Evolutionary conservation across 2,329 filamentous ascomycete genomes (phyloP).

Genomic region (Graphiopsis chlorocephala): DNA sequence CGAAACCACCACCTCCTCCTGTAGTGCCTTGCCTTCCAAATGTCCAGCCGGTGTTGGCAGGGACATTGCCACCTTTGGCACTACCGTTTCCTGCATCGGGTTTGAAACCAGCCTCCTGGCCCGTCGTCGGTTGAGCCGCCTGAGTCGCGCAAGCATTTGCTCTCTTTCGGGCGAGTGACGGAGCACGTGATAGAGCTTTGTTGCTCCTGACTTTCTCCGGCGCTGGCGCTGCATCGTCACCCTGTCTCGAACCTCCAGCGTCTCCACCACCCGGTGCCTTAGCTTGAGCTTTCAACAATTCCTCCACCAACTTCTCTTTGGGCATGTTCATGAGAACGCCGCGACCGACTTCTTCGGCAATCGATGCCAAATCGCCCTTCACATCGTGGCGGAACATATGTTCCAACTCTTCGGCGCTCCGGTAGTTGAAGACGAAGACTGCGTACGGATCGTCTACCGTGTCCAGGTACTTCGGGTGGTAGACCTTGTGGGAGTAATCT

Average conservation of each 20-base stretch:
- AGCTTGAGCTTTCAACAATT: conserved; percentile 17
- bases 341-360: conserved; percentile 16
- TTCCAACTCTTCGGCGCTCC: conserved; percentile 36
- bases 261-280: neutral
- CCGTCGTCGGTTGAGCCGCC: neutral
- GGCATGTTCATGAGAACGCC: conserved; percentile 20
- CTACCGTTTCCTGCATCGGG: neutral
- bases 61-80: neutral
- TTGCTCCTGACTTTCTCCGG: neutral
- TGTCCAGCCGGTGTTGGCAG: no score
- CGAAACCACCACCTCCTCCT: neutral
- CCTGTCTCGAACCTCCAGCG: neutral
- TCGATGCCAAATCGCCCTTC: conserved; percentile 23
- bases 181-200: neutral
- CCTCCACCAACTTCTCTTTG: conserved; percentile 25
- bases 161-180: neutral
- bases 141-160: neutral
- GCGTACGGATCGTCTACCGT: conserved; percentile 41
- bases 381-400: conserved; percentile 34
- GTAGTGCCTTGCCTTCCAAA: neutral
- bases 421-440: conserved; percentile 50
- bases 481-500: conserved; percentile 38
- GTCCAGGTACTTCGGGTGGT: conserved; percentile 44
- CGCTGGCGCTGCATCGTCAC: neutral
- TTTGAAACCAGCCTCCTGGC: neutral